Conservation (phyloP, 169 alveolate genomes). For the Plasmodium falciparum region DNA sequence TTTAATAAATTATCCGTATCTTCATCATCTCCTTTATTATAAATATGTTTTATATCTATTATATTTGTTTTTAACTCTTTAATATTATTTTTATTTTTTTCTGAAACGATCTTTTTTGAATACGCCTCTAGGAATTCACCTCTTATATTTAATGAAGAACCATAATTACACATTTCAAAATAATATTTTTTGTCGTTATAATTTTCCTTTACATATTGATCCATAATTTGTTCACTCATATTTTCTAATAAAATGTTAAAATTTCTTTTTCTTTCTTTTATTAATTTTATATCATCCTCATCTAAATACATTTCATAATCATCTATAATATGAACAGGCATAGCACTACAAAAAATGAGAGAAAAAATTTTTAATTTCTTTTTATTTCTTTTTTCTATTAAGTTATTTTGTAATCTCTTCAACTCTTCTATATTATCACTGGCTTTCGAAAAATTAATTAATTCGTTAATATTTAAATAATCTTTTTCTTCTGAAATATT, state of each 20-base stretch:
- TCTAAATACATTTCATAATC: constrained; percentile 20
- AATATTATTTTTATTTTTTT: neutral
- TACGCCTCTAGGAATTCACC: constrained; percentile 1
- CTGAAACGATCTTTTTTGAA: neutral
- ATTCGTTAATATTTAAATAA: constrained; percentile 39
- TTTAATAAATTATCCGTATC: constrained; percentile 15
- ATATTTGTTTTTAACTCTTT: neutral
- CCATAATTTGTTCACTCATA: constrained; percentile 31
- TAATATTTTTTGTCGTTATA: constrained; percentile 44
- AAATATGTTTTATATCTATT: neutral
- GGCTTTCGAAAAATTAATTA: constrained; percentile 36
- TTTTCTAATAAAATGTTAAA: constrained; percentile 28
- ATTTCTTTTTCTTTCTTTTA: constrained; percentile 55
- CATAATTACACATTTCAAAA: constrained; percentile 40
- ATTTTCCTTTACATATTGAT: constrained; percentile 39
- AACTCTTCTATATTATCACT: constrained; percentile 7
- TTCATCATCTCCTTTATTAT: neutral
- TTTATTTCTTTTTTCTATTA: constrained; percentile 9
- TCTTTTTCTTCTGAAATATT: constrained; percentile 32
- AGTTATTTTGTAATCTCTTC: neutral
- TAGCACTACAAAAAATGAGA: constrained; percentile 39
- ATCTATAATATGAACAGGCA: constrained; percentile 41
- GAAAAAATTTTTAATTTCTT: constrained; percentile 28
- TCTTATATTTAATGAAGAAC: constrained; percentile 15
- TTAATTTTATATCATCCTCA: constrained; percentile 13